phyloP scores from a whole-genome alignment of 257 asterid species.

The Plantago elongata region DNA sequence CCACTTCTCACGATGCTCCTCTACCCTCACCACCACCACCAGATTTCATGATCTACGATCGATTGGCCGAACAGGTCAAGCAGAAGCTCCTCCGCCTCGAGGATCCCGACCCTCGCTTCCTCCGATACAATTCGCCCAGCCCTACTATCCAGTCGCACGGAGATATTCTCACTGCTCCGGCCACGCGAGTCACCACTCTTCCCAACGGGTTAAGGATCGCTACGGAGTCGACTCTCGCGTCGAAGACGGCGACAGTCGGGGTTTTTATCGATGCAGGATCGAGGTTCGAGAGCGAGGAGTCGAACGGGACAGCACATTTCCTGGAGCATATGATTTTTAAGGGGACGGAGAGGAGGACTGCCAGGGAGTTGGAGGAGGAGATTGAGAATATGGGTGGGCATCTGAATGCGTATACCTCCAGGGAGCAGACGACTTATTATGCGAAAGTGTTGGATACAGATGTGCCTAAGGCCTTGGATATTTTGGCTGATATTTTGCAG shows the following conservation, averaged over 20 bases:
- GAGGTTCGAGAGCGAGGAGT: slow-evolving; percentile 72
- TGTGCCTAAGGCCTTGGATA: slow-evolving; percentile 62
- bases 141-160: slow-evolving; percentile 56
- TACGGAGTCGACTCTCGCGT: slow-evolving; percentile 69
- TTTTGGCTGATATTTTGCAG: slow-evolving; percentile 82
- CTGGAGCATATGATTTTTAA: slow-evolving; percentile 94
- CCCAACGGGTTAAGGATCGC: slow-evolving; percentile 86
- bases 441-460: slow-evolving; percentile 73
- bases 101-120: slow-evolving; percentile 64
- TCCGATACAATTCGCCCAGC: slow-evolving; percentile 59
- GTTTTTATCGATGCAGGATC: slow-evolving; percentile 97
- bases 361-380: slow-evolving; percentile 83
- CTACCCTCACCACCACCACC: slow-evolving; percentile 66
- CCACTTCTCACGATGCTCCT: slow-evolving; percentile 27
- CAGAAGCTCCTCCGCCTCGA: slow-evolving; percentile 55
- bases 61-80: slow-evolving; percentile 65
- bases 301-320: slow-evolving; percentile 90
- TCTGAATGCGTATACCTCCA: slow-evolving; percentile 87
- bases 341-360: slow-evolving; percentile 73
- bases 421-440: slow-evolving; percentile 89
- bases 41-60: slow-evolving; percentile 77
- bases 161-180: slow-evolving; percentile 63
- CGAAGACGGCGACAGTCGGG: slow-evolving; percentile 78
- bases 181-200: slow-evolving; percentile 74
- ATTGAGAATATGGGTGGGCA: slow-evolving; percentile 98